Conservation (phyloP, 192 early-diverging fungal genomes). For the Kappamyces sp. region DNA sequence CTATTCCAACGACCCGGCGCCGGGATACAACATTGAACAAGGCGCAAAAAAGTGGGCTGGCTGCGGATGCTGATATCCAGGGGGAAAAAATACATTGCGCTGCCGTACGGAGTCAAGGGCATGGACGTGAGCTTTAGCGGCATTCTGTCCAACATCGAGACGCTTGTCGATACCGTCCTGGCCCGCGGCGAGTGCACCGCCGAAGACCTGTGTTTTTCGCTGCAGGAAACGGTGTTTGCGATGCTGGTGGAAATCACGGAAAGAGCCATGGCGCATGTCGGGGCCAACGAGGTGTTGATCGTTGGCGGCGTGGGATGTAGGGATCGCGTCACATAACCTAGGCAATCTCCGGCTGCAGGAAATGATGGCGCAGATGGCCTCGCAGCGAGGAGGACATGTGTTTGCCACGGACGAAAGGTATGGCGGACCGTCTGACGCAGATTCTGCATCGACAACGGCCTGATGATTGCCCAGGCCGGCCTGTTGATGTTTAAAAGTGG, state of each 20-base stretch:
- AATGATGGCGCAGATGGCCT: conserved; percentile 97
- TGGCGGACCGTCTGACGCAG: conserved; percentile 18
- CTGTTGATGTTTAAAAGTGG: conserved; percentile 78
- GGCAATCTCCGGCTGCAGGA: conserved; percentile 87
- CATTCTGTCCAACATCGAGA: conserved; percentile 87
- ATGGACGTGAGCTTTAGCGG: conserved; percentile 99
- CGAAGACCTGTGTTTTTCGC: conserved; percentile 93
- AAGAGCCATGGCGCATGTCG: conserved; percentile 97
- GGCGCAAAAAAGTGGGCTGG: conserved; percentile 69
- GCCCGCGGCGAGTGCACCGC: conserved; percentile 37
- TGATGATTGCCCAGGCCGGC: conserved; percentile 99
- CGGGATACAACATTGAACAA: conserved; percentile 98
- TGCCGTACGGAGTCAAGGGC: conserved; percentile 97
- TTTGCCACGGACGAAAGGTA: conserved; percentile 96
- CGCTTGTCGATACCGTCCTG: conserved; percentile 29
- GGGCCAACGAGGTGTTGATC: conserved; percentile 80
- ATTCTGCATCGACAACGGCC: conserved; percentile 98
- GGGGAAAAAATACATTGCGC: conserved; percentile 76
- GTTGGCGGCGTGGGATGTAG: conserved; percentile 95
- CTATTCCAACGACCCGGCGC: conserved; percentile 92
- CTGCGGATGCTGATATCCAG: conserved; percentile 31
- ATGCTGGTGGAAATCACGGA: conserved; percentile 99
- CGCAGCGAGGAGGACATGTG: conserved; percentile 76
- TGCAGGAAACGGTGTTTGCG: conserved; percentile 97
- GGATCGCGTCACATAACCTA: conserved; percentile 24